phyloP scores from a whole-genome alignment of 306 rosid species.

The Gastrolobium villosum region DNA sequence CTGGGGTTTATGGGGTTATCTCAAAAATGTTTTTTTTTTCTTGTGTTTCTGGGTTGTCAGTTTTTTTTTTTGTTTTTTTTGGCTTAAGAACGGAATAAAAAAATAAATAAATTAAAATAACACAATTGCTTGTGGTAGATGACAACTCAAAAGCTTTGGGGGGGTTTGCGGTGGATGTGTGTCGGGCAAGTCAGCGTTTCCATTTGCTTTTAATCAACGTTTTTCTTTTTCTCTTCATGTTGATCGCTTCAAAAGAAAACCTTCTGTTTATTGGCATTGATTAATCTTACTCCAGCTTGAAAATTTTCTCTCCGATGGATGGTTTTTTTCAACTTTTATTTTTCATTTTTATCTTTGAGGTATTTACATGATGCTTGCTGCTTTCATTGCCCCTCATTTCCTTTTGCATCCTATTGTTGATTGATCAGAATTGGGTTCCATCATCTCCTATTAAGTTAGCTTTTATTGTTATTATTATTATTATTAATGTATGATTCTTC shows the following conservation, averaged over 20 bases:
- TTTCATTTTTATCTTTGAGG: slow-evolving; percentile 14
- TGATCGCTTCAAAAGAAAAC: slow-evolving; percentile 52
- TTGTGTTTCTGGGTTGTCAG: not conserved
- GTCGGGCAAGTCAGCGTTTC: slow-evolving; percentile 54
- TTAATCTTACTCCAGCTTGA: slow-evolving; percentile 45
- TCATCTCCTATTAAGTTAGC: not conserved
- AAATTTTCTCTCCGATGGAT: slow-evolving; percentile 42
- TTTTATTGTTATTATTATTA: not conserved
- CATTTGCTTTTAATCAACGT: slow-evolving; percentile 38
- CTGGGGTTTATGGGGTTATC: slow-evolving; percentile 46
- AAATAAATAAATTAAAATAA: slow-evolving; percentile 1
- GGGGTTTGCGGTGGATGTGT: slow-evolving; percentile 53
- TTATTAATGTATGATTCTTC: slow-evolving; percentile 24
- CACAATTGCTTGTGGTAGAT: slow-evolving; percentile 56
- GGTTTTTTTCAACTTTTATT: slow-evolving; percentile 40
- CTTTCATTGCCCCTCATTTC: slow-evolving; percentile 32
- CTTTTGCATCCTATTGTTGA: slow-evolving; percentile 9
- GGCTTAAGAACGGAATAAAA: slow-evolving; percentile 20
- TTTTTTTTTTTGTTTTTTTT: not conserved
- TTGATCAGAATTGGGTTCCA: slow-evolving; percentile 18
- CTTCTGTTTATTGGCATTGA: slow-evolving; percentile 30
- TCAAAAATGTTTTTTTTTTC: not conserved
- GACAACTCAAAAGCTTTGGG: slow-evolving; percentile 47
- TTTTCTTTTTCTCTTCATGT: slow-evolving; percentile 40
- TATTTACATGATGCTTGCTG: slow-evolving; percentile 30